Evolutionary conservation across 1,139 yeast genomes (phyloP).

Genomic region (Lodderomyces parapsilosis): DNA sequence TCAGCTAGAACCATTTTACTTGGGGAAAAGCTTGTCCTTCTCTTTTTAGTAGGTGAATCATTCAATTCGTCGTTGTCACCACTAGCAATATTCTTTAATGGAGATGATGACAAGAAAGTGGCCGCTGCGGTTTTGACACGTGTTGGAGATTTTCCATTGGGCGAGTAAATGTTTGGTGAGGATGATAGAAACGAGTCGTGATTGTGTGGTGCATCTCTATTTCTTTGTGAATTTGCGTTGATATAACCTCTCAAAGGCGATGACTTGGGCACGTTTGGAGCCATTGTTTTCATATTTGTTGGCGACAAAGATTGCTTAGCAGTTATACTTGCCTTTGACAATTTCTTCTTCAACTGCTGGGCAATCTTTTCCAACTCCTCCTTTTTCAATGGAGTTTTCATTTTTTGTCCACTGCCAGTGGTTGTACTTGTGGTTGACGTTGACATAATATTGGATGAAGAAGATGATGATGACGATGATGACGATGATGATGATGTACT

Average conservation of each 20-base stretch:
- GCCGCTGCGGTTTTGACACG: constrained; percentile 41
- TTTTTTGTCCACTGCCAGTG: constrained; percentile 9
- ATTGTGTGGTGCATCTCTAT: constrained; percentile 4
- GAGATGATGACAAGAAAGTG: constrained; percentile 33
- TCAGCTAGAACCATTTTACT: constrained; percentile 38
- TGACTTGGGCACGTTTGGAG: constrained; percentile 18
- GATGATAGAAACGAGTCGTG: constrained; percentile 21
- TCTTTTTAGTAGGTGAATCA: constrained; percentile 37
- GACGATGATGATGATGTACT: neutral
- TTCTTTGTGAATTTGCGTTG: constrained; percentile 16
- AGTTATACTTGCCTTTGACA: constrained; percentile 45
- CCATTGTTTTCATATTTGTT: constrained; percentile 15
- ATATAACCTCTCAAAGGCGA: constrained; percentile 35
- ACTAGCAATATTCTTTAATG: constrained; percentile 27
- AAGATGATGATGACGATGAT: neutral
- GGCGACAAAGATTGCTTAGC: constrained; percentile 43
- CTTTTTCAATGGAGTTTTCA: constrained; percentile 41
- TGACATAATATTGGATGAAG: constrained; percentile 1
- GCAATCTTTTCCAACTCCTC: constrained; percentile 50
- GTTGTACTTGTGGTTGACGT: neutral
- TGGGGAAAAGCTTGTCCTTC: constrained; percentile 21
- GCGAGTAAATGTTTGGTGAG: constrained; percentile 39
- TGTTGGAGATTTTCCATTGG: constrained; percentile 43
- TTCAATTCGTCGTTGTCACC: constrained; percentile 14
- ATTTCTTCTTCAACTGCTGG: constrained; percentile 42